Base-by-base conservation (phyloP, 129 eudicot species). In the Sambucus nigra region DNA sequence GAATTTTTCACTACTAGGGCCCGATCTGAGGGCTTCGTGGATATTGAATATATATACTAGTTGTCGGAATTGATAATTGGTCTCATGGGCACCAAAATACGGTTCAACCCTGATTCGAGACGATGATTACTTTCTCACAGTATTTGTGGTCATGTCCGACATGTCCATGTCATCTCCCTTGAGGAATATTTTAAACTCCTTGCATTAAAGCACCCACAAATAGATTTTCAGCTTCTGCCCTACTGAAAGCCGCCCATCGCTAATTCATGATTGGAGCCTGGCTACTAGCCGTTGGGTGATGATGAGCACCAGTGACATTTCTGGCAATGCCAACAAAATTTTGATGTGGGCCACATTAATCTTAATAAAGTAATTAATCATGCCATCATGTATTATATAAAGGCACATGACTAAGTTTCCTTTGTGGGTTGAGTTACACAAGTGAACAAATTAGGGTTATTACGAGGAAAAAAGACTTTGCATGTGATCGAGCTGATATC, bases 351-450 rank as follows among this genome's bases (percentile, higher is more conserved):
- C 4, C 79, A 72, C 39, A 67, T 73, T 32, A 61, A 77, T 62
- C 84, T 79, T 0, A 77, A 68, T 63, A 68, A 68, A 55, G 83
- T 79, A 32, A 68, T 77, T 75, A 76, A 77, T 28, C 83, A 78
- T 51, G 78, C 78, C 7, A 59, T 77, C 14, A 44, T 76, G 22
- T 77, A 77, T 17, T 78, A 77, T 55, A 50, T 68, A 22, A 17
- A 59, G 47, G 60, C 69, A 17, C 58, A 72, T 7, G 79, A 77
- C 63, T 72, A 72, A 45, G 46, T 72, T 69, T 63, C 57, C 69
- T 72, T 1, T 77, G 84, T 55, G 76, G 73, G 5, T 5, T 73
- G 57, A 77, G 73, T 60, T 77, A 72, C 56, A 64, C 79, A 42
- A 29, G 35, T 20, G 55, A 55, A 17, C 59, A 77, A 57, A 68